Evolutionary conservation across 2,329 filamentous ascomycete species (phyloP).

Genomic region (Pseudocercospora fuligena): DNA sequence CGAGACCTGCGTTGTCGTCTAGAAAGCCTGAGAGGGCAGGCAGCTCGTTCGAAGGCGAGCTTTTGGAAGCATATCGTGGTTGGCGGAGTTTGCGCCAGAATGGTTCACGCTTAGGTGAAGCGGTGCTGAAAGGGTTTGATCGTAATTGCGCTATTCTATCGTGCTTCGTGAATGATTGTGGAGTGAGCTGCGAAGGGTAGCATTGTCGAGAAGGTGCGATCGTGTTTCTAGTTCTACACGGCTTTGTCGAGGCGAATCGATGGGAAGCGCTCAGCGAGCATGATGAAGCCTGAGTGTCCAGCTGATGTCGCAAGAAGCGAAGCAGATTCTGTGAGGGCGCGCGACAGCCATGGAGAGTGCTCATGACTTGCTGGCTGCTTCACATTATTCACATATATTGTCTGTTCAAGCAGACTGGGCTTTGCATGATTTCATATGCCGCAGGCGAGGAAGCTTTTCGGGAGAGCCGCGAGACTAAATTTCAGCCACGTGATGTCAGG

Average conservation of each 20-base stretch:
- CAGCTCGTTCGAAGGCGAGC: constrained; percentile 62
- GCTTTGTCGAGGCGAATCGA: not conserved
- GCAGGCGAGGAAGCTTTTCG: not conserved
- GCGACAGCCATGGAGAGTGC: constrained; percentile 32
- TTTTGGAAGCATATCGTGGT: constrained; percentile 23
- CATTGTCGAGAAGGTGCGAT: constrained; percentile 6
- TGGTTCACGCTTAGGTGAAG: constrained; percentile 23
- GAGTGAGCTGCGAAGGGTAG: not conserved
- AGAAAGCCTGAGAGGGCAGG: constrained; percentile 57
- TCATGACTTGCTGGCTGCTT: constrained; percentile 33
- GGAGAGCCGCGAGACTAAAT: not conserved
- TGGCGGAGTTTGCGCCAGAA: constrained; percentile 37
- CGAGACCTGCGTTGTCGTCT: constrained; percentile 66
- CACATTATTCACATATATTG: constrained; percentile 6
- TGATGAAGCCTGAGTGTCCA: constrained; percentile 63
- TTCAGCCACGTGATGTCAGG: not conserved
- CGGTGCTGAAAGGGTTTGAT: constrained; percentile 29
- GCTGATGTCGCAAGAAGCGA: constrained; percentile 74
- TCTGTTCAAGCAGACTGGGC: not conserved
- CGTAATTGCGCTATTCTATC: constrained; percentile 22
- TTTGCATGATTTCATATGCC: not conserved
- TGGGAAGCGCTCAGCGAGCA: constrained; percentile 28
- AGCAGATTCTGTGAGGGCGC: constrained; percentile 64
- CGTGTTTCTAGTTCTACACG: not conserved
- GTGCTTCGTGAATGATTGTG: constrained; percentile 25